Percentiles rank a stretch among this genome's conserved stretches.
Conservation (phyloP, 345 rosid genomes). For the Pistacia atlantica region DNA sequence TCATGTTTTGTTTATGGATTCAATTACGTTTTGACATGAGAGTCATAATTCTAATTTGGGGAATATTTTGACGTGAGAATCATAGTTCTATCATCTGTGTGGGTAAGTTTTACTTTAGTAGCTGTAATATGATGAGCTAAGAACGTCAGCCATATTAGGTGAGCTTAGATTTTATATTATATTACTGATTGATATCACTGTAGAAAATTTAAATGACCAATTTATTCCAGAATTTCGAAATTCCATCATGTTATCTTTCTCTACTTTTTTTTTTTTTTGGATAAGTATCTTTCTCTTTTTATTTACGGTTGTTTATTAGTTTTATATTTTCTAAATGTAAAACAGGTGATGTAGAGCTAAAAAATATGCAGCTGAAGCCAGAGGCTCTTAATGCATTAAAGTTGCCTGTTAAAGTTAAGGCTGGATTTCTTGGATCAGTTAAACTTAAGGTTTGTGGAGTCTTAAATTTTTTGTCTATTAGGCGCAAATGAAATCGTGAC, state of each 20-base stretch:
- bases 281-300: not conserved
- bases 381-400: conserved; percentile 97
- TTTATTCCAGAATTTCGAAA: not conserved
- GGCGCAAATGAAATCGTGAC: not conserved
- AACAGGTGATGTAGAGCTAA: conserved; percentile 91
- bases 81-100: not conserved
- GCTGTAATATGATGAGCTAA: not conserved
- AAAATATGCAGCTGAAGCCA: conserved; percentile 96
- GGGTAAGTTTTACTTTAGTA: not conserved
- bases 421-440: conserved; percentile 98
- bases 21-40: not conserved
- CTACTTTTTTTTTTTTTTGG: no score
- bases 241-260: not conserved
- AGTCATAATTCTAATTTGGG: not conserved
- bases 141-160: not conserved
- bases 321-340: conserved; percentile 17
- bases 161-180: not conserved
- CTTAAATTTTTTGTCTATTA: not conserved
- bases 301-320: not conserved
- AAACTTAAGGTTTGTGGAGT: conserved; percentile 77
- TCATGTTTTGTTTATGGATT: not conserved
- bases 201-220: not conserved
- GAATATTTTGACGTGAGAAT: not conserved
- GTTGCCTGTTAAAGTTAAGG: conserved; percentile 97
- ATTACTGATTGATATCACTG: not conserved